These are phyloP conservation scores for Aotearoamyces nothofagi DNA, from an alignment of 2,329 filamentous ascomycete genomes.

Conservation along the genomic window DNA sequence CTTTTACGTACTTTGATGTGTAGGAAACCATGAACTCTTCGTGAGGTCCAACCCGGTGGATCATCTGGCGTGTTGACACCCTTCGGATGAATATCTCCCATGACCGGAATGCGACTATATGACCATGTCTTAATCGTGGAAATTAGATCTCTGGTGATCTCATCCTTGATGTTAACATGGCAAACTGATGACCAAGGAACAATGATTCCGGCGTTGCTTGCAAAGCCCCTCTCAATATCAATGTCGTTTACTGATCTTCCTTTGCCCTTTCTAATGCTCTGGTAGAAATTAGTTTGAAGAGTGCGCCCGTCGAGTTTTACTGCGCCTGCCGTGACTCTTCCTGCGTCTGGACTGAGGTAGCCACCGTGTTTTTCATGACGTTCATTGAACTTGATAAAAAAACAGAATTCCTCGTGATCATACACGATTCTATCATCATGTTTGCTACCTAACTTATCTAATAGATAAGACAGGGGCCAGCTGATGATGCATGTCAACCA, in stretches of 20 bases:
- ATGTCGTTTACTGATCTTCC: no score
- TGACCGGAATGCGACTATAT: slow-evolving; percentile 16
- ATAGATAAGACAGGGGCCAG: slow-evolving; percentile 11
- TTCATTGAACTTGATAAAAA: slow-evolving; percentile 13
- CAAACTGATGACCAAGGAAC: slow-evolving; percentile 12
- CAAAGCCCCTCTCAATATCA: slow-evolving; percentile 13
- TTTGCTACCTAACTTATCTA: slow-evolving; percentile 6
- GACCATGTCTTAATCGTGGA: slow-evolving; percentile 13
- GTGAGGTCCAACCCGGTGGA: slow-evolving; percentile 6
- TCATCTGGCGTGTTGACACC: no score
- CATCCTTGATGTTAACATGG: slow-evolving; percentile 12
- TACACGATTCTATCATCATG: slow-evolving; percentile 8
- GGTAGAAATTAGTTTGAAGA: slow-evolving; percentile 1
- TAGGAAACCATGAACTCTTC: slow-evolving; percentile 12
- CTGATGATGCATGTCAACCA: slow-evolving; percentile 11
- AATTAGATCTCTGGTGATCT: slow-evolving; percentile 11
- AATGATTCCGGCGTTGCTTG: no score
- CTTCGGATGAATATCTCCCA: slow-evolving; percentile 7
- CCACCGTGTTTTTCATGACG: slow-evolving; percentile 11
- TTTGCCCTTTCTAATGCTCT: slow-evolving; percentile 4
- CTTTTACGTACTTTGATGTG: slow-evolving; percentile 12
- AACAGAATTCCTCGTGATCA: slow-evolving; percentile 9
- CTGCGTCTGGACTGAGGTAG: slow-evolving; percentile 8
- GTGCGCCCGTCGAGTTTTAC: slow-evolving; percentile 10
- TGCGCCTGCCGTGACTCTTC: slow-evolving; percentile 12